These are phyloP conservation scores for Fusarium citri DNA, from an alignment of 2,329 filamentous ascomycete genomes.

Conservation along the genomic window DNA sequence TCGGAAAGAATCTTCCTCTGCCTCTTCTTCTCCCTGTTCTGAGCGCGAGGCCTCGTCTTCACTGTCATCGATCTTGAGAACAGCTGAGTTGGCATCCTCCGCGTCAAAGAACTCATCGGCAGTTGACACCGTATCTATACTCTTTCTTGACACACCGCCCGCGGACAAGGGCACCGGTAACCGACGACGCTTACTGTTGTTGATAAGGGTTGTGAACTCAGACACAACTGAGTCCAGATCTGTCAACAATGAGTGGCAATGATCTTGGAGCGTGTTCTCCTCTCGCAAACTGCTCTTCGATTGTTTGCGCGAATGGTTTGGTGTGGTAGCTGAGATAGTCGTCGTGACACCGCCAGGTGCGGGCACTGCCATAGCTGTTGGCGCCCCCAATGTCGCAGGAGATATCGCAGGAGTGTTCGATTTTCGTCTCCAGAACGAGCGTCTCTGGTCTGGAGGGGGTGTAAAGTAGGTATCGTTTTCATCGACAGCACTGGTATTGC, in stretches of 20 bases:
- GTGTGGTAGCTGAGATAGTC: slow-evolving; percentile 48
- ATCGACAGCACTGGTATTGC: slow-evolving; percentile 57
- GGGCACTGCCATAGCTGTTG: slow-evolving; percentile 56
- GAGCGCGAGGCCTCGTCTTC: slow-evolving; percentile 72
- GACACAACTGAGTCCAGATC: slow-evolving; percentile 86
- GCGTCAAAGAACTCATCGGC: slow-evolving; percentile 97
- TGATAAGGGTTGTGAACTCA: slow-evolving; percentile 83
- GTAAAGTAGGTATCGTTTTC: slow-evolving; percentile 70
- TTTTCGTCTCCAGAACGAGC: slow-evolving; percentile 94
- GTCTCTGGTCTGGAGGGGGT: slow-evolving; percentile 57
- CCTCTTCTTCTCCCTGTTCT: slow-evolving; percentile 64
- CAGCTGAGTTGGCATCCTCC: slow-evolving; percentile 71
- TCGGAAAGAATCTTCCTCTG: slow-evolving; percentile 61
- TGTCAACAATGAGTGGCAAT: slow-evolving; percentile 83
- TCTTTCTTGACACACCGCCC: slow-evolving; percentile 63
- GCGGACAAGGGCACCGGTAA: slow-evolving; percentile 65
- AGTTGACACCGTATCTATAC: slow-evolving; percentile 82
- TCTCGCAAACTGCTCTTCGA: slow-evolving; percentile 58
- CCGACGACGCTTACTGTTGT: slow-evolving; percentile 82
- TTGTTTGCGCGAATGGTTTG: slow-evolving; percentile 50
- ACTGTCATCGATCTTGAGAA: slow-evolving; percentile 79
- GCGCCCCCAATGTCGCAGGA: slow-evolving; percentile 55
- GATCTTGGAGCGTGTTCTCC: slow-evolving; percentile 79
- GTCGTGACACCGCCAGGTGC: slow-evolving; percentile 53
- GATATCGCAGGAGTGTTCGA: slow-evolving; percentile 65